Base-by-base conservation (phyloP, 2,329 filamentous ascomycete species). In the Fusarium floridanum region DNA sequence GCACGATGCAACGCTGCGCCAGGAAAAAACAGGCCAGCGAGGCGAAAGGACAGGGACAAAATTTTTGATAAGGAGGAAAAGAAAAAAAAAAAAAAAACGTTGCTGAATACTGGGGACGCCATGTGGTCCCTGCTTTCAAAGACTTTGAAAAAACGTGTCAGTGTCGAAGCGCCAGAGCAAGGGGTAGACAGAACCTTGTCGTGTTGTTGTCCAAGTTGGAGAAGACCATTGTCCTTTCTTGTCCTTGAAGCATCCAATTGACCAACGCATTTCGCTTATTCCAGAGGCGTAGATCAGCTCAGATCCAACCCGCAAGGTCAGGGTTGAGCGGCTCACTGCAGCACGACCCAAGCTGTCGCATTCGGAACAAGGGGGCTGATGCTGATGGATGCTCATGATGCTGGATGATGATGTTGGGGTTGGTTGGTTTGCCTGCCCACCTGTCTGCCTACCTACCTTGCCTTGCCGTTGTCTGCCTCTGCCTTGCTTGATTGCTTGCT, bases 1-100 rank as follows among this genome's bases (percentile, higher is more conserved):
- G 73, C 59, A 77, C 72, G 64, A 78, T 78, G 66, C 70, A 60
- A 76, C 69, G 63, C 64, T 73, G 64, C 34, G 39, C 50, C 64
- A 69, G 39, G 62, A 67, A 66, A 61, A 62, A 70, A 66, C 45
- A 45, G 61, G 59, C 55, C 61, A 64, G 36, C 37, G 32, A 61
- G 59, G 66, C 41, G 43, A 75, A 32, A 41, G 20, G 48, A 56
- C 32, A 70, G 56, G 45, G 43, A 62, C 39, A 37, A 60, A 53
- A 41, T 60, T n/a, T 48, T 53, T 53, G 48, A 53, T 53, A 60
- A 41, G 32, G 16, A 41, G 48, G 48, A 53, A 29, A 55, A 34
- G 24, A 43, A 24, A 45, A 57, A 60, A 62, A 57, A 60, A 62
- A 66, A 62, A 66, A 61, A 61, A 71, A 41, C 59, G 69, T 60